Base-by-base conservation (phyloP, 208 protist genomes). In the Novymonas esmeraldas region DNA sequence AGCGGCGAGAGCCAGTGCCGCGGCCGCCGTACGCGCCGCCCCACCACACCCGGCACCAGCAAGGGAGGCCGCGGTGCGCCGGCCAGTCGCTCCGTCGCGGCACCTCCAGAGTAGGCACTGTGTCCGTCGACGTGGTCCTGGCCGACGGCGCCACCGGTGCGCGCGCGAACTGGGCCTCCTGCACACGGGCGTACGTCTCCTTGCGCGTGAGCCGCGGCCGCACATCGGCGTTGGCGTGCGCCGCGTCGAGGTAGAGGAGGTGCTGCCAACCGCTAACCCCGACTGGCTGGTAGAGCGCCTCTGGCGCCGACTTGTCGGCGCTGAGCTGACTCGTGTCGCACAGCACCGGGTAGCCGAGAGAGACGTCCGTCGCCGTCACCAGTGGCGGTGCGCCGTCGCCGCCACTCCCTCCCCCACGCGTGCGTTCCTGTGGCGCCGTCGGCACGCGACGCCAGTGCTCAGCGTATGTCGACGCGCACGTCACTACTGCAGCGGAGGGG, bases 11-110 rank as follows among this genome's bases (percentile, higher is more conserved):
- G 1, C 31, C 24, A n/a, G n/a, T n/a, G n/a, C n/a, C n/a, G n/a
- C n/a, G n/a, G 34, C 77, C 82, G 26, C 85, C 85, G 51, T 85
- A 89, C 11, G 83, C 77, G 11, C 79, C 59, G 29, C 85, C 81
- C 85, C 85, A 92, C 76, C 77, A 81, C 48, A 64, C 62, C 29
- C 62, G 70, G 50, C 68, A 68, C 74, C 75, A 92, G 26, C 68
- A 70, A 26, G 76, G 79, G 16, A 72, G 33, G 14, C 64, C 70
- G 45, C 70, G 51, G 24, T 54, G n/a, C 31, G 20, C 28, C 28
- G 64, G 70, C 73, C 51, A 67, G 18, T n/a, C 20, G 22, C 59
- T 52, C 64, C 72, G 52, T 29, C 55, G 39, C 13, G 64, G 34
- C 31, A 46, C 13, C 18, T 28, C 3, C 20, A 36, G 28, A 28